These are phyloP conservation scores for Annulohypoxylon maeteangense DNA, from an alignment of 495 filamentous ascomycete species.

Conservation along the genomic window DNA sequence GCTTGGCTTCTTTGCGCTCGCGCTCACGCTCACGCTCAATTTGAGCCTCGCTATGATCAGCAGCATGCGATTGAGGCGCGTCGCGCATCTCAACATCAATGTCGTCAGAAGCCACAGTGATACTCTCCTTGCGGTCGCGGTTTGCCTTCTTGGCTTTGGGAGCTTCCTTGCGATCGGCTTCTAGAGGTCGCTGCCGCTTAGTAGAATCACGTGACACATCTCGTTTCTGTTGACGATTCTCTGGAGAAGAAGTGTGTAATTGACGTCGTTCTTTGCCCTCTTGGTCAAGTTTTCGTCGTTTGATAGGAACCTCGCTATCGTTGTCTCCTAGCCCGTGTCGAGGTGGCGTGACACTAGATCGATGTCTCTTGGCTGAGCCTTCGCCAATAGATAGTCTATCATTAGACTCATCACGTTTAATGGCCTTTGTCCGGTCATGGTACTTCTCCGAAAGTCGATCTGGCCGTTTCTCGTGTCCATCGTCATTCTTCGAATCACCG, in stretches of 20 bases:
- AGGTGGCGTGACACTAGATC: slow-evolving; percentile 74
- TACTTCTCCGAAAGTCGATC: slow-evolving; percentile 55
- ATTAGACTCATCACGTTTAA: slow-evolving; percentile 66
- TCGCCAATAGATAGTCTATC: slow-evolving; percentile 63
- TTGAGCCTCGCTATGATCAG: slow-evolving; percentile 54
- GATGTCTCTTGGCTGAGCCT: slow-evolving; percentile 69
- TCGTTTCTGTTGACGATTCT: slow-evolving; percentile 54
- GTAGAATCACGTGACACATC: slow-evolving; percentile 49
- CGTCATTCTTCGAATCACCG: slow-evolving; percentile 53
- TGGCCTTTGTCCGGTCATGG: slow-evolving; percentile 60
- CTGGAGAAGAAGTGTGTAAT: slow-evolving; percentile 52
- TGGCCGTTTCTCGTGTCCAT: slow-evolving; percentile 51
- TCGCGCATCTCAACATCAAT: slow-evolving; percentile 60
- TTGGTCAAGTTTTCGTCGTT: slow-evolving; percentile 60
- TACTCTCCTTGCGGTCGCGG: slow-evolving; percentile 56
- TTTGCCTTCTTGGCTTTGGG: slow-evolving; percentile 51
- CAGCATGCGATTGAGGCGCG: slow-evolving; percentile 44
- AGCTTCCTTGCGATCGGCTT: slow-evolving; percentile 50
- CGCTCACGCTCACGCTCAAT: slow-evolving; percentile 54
- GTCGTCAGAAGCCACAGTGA: slow-evolving; percentile 61
- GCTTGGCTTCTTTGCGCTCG: slow-evolving; percentile 54
- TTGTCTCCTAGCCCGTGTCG: slow-evolving; percentile 65
- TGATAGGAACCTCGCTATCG: slow-evolving; percentile 63
- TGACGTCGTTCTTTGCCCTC: slow-evolving; percentile 57
- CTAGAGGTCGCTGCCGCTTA: slow-evolving; percentile 38